These are phyloP conservation scores for Xylaria sp. DNA, from an alignment of 2,329 filamentous ascomycete species.

Conservation along the genomic window DNA sequence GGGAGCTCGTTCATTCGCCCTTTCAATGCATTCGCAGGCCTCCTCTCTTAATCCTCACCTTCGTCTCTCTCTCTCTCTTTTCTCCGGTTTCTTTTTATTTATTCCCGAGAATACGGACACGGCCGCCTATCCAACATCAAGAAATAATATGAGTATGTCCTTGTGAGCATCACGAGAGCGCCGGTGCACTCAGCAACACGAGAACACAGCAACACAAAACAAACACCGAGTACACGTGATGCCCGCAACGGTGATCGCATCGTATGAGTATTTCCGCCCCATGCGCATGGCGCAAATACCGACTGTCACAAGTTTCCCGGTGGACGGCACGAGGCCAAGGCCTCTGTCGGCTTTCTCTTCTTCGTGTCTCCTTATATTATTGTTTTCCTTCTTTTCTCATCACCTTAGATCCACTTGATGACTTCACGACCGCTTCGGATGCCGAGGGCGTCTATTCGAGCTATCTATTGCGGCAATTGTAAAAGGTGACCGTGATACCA, in stretches of 20 bases:
- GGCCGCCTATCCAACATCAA: background rate
- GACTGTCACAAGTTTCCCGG: constrained; percentile 1
- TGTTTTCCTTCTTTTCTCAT: background rate
- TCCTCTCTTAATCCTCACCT: background rate
- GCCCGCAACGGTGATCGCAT: background rate
- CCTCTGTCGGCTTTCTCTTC: background rate
- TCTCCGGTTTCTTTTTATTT: background rate
- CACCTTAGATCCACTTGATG: background rate
- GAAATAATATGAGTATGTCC: background rate
- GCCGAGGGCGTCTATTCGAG: background rate
- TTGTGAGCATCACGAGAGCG: constrained; percentile 2
- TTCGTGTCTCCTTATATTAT: background rate
- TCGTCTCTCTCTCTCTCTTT: background rate
- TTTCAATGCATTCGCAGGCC: background rate
- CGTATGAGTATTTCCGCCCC: constrained; percentile 13
- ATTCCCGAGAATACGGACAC: background rate
- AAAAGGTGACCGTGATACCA: constrained; percentile 1
- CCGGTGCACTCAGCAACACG: background rate
- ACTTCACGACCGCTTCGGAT: background rate
- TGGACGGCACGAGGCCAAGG: background rate
- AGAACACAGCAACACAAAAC: background rate
- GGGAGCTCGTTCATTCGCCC: background rate
- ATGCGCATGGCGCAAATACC: constrained; percentile 16
- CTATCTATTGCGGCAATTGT: background rate
- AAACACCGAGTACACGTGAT: constrained; percentile 20